These are phyloP conservation scores for Chloris gayana DNA, from an alignment of 176 grass and related monocot species.

Conservation along the genomic window DNA sequence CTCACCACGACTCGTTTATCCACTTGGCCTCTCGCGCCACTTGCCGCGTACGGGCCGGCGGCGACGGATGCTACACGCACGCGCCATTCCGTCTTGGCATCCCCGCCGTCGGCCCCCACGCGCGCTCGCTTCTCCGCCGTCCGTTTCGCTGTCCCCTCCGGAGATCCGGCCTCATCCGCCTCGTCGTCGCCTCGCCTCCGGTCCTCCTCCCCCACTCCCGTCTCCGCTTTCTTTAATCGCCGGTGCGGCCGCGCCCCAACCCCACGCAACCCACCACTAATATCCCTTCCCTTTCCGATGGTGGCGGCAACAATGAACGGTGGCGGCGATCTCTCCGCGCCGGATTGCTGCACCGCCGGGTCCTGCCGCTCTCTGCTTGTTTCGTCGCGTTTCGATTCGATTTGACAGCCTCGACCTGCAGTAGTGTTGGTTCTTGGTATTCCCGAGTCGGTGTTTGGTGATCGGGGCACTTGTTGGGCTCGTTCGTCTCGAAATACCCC, in stretches of 20 bases:
- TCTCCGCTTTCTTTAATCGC: conserved; percentile 47
- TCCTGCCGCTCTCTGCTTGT: conserved; percentile 15
- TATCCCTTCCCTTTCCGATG: conserved; percentile 12
- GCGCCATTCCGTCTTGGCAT: conserved; percentile 22
- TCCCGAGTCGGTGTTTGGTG: conserved; percentile 1
- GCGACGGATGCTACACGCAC: background rate
- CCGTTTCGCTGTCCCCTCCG: conserved; percentile 18
- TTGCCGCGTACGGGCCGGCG: background rate
- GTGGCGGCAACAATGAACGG: conserved; percentile 36
- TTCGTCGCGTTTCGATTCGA: conserved; percentile 10
- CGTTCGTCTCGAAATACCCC: conserved; percentile 1
- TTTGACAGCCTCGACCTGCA: conserved; percentile 15
- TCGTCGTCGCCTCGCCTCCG: background rate
- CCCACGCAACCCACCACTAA: conserved; percentile 41
- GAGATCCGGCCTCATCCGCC: conserved; percentile 43
- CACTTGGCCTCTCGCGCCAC: conserved; percentile 46
- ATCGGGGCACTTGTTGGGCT: conserved; percentile 6
- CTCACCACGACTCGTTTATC: conserved; percentile 41
- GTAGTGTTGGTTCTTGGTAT: conserved; percentile 1
- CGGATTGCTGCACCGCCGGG: conserved; percentile 11
- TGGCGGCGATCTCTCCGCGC: background rate
- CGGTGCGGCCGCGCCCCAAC: background rate
- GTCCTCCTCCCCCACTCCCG: conserved; percentile 21
- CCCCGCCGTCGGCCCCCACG: conserved; percentile 35
- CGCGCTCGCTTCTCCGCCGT: conserved; percentile 45